These are phyloP conservation scores for Pestalotiopsis sp. DNA, from an alignment of 2,329 filamentous ascomycete species.

Conservation along the genomic window DNA sequence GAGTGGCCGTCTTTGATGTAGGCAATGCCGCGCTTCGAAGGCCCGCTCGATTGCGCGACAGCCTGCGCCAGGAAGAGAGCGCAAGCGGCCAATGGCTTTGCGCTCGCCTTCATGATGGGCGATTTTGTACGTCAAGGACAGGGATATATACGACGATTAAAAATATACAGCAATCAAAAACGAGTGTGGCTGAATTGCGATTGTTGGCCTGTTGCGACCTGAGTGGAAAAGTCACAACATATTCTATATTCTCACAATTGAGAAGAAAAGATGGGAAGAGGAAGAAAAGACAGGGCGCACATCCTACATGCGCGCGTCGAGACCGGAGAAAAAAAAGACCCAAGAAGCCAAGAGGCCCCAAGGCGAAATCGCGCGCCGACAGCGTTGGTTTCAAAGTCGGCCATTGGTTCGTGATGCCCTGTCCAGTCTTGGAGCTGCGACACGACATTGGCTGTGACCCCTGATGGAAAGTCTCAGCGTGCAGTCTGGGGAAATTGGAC, in stretches of 20 bases:
- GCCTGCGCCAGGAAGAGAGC: not conserved
- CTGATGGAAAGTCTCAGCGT: not conserved
- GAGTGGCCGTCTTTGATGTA: conserved; percentile 24
- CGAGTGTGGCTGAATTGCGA: not conserved
- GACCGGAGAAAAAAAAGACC: not conserved
- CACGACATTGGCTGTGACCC: not conserved
- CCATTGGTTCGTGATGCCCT: not conserved
- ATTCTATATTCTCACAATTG: not conserved
- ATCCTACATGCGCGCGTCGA: not conserved
- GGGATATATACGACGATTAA: not conserved
- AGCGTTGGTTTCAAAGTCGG: not conserved
- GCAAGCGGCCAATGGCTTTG: not conserved
- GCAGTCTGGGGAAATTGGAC: not conserved
- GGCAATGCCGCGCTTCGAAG: conserved; percentile 30
- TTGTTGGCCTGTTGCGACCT: not conserved
- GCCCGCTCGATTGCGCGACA: not conserved
- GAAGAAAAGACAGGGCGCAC: not conserved
- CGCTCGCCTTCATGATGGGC: not conserved
- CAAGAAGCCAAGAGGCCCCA: not conserved
- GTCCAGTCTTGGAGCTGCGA: not conserved
- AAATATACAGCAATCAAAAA: conserved; percentile 1
- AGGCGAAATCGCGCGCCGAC: not conserved
- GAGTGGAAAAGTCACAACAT: not conserved
- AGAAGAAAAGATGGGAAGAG: not conserved
- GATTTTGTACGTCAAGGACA: not conserved